Evolutionary conservation across 2,329 filamentous ascomycete species (phyloP).

Genomic region (Cladorrhinum sp.): DNA sequence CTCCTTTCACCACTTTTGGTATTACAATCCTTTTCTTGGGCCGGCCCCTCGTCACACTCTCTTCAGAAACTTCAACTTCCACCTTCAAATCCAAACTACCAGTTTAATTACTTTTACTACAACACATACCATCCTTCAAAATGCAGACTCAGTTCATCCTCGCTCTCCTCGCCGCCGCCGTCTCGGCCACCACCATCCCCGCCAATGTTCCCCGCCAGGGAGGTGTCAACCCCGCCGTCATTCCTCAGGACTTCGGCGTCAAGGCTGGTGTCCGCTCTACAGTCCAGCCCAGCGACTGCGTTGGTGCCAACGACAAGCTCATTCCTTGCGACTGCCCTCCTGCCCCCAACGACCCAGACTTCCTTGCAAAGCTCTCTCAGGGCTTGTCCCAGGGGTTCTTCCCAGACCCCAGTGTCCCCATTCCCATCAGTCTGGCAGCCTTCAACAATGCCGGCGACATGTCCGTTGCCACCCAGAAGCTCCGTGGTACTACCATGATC

Average conservation of each 20-base stretch:
- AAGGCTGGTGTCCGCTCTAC: slow-evolving; percentile 13
- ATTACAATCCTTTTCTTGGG: background rate
- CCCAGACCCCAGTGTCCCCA: slow-evolving; percentile 16
- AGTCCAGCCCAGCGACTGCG: slow-evolving; percentile 14
- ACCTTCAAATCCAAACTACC: background rate
- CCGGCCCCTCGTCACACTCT: slow-evolving; percentile 10
- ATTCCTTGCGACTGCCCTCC: slow-evolving; percentile 26
- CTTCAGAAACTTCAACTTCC: background rate
- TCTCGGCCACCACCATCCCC: slow-evolving; percentile 2
- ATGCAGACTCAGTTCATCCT: slow-evolving; percentile 16
- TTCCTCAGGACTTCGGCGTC: slow-evolving; percentile 21
- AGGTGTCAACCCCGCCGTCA: slow-evolving; percentile 17
- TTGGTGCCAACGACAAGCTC: slow-evolving; percentile 18
- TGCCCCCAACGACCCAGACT: slow-evolving; percentile 16
- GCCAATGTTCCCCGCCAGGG: slow-evolving; percentile 7
- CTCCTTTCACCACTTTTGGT: slow-evolving; percentile 8
- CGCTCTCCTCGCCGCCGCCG: slow-evolving; percentile 12
- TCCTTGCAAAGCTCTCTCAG: slow-evolving; percentile 18
- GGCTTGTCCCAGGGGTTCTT: slow-evolving; percentile 25
- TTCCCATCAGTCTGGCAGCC: slow-evolving; percentile 18
- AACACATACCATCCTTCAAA: slow-evolving; percentile 2
- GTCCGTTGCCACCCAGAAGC: slow-evolving; percentile 15
- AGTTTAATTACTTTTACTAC: background rate
- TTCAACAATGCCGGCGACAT: slow-evolving; percentile 22
- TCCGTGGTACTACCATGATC: slow-evolving; percentile 24